phyloP scores from a whole-genome alignment of 345 rosid species.

The Boechera stricta region DNA sequence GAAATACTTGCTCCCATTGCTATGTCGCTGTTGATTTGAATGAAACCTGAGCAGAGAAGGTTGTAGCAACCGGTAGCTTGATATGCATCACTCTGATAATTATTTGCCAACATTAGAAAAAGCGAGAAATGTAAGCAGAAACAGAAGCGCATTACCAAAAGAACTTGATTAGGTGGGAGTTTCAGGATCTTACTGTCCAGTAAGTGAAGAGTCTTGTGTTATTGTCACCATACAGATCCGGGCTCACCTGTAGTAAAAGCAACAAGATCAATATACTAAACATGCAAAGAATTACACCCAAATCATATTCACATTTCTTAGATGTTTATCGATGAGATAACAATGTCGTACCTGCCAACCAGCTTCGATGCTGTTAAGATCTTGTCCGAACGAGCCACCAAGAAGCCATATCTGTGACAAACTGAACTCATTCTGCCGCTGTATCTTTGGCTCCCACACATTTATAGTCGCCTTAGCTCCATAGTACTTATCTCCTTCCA shows the following conservation, averaged over 20 bases:
- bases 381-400: constrained; percentile 97
- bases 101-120: background rate
- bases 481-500: constrained; percentile 83
- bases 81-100: constrained; percentile 91
- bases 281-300: constrained; percentile 15
- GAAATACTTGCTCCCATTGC: constrained; percentile 99
- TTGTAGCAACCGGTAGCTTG: constrained; percentile 99
- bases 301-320: constrained; percentile 30
- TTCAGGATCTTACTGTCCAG: constrained; percentile 86
- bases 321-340: constrained; percentile 12
- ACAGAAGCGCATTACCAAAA: background rate
- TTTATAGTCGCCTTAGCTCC: constrained; percentile 98
- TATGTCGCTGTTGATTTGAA: constrained; percentile 89
- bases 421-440: constrained; percentile 95
- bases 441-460: constrained; percentile 97
- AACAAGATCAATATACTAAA: constrained; percentile 21
- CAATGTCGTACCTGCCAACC: constrained; percentile 86
- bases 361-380: constrained; percentile 98
- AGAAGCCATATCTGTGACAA: constrained; percentile 96
- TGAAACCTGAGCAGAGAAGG: constrained; percentile 93
- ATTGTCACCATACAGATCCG: constrained; percentile 98
- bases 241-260: constrained; percentile 46
- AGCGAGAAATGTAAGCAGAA: background rate
- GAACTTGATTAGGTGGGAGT: background rate
- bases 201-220: constrained; percentile 99